Evolutionary conservation across 805 yeast species (phyloP).

Genomic region (Groenewaldozyma salmanticensis): DNA sequence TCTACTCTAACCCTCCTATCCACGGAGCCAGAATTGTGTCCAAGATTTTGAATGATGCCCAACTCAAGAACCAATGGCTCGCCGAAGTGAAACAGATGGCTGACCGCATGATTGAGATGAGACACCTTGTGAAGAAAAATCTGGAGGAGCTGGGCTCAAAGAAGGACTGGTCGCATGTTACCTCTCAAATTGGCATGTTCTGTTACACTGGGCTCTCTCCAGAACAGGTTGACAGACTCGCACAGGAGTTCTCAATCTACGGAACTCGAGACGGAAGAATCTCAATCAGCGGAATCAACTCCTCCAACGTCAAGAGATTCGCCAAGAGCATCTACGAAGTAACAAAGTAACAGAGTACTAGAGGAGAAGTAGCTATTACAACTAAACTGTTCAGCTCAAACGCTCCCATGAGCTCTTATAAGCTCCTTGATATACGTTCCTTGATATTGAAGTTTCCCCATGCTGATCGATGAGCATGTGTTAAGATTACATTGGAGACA

Average conservation of each 20-base stretch:
- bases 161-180: slow-evolving; percentile 76
- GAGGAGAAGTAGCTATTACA: no score
- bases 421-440: no score
- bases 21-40: slow-evolving; percentile 89
- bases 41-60: slow-evolving; percentile 52
- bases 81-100: slow-evolving; percentile 71
- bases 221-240: slow-evolving; percentile 62
- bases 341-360: slow-evolving; percentile 20
- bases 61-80: slow-evolving; percentile 66
- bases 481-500: no score
- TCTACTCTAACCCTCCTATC: slow-evolving; percentile 89
- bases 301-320: slow-evolving; percentile 55
- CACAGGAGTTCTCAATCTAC: slow-evolving; percentile 66
- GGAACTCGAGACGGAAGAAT: slow-evolving; percentile 87
- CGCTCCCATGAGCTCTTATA: no score
- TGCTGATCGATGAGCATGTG: no score
- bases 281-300: slow-evolving; percentile 82
- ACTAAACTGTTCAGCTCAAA: no score
- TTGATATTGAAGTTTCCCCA: no score
- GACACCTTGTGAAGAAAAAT: slow-evolving; percentile 51
- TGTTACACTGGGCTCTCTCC: slow-evolving; percentile 75
- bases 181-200: slow-evolving; percentile 93
- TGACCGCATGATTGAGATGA: slow-evolving; percentile 64
- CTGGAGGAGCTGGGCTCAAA: slow-evolving; percentile 46
- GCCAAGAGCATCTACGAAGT: slow-evolving; percentile 32